phyloP scores from a whole-genome alignment of 1,284 basidiomycete species.

The Fistulina hepatica region DNA sequence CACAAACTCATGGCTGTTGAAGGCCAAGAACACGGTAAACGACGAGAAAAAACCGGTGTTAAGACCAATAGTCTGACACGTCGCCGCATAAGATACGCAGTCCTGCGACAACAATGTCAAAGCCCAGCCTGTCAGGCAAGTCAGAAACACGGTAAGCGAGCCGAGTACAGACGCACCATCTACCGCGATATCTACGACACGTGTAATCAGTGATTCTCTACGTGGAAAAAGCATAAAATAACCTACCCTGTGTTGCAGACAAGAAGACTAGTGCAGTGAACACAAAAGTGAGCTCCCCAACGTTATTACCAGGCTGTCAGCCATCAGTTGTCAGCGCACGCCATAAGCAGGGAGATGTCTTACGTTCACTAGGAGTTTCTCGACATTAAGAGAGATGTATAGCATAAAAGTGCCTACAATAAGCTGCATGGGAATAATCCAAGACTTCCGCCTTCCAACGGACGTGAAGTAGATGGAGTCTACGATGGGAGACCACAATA shows the following conservation, averaged over 20 bases:
- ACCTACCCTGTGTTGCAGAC: constrained; percentile 89
- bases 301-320: constrained; percentile 68
- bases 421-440: constrained; percentile 97
- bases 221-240: background rate
- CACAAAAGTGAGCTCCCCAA: constrained; percentile 72
- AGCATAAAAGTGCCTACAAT: constrained; percentile 85
- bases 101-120: constrained; percentile 92
- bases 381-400: constrained; percentile 75
- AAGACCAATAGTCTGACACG: constrained; percentile 95
- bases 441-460: constrained; percentile 88
- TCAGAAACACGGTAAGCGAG: constrained; percentile 1
- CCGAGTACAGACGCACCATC: constrained; percentile 50
- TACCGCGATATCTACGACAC: constrained; percentile 79
- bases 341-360: constrained; percentile 20
- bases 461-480: constrained; percentile 81
- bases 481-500: constrained; percentile 97
- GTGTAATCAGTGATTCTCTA: constrained; percentile 9
- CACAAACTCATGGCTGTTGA: constrained; percentile 92
- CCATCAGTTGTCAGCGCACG: constrained; percentile 9
- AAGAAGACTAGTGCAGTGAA: constrained; percentile 91
- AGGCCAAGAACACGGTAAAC: constrained; percentile 95
- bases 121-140: constrained; percentile 69
- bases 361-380: constrained; percentile 76
- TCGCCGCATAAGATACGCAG: constrained; percentile 93
- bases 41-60: constrained; percentile 95